phyloP scores from a whole-genome alignment of 768 basidiomycete genomes.

The Russula virescens region DNA sequence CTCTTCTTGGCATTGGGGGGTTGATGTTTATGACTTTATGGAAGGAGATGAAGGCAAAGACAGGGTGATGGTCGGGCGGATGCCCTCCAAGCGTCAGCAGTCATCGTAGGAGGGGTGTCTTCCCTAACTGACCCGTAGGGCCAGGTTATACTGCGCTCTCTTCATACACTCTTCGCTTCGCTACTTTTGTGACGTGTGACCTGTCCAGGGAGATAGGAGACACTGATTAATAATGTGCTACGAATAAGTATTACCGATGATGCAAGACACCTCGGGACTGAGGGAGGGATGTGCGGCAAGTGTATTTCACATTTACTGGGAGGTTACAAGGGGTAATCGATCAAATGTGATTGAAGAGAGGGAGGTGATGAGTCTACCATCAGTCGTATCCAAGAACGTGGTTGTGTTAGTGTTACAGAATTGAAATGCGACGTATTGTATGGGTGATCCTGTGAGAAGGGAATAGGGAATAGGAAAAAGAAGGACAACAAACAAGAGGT shows the following conservation, averaged over 20 bases:
- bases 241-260: background rate
- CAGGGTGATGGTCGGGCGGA: constrained; percentile 37
- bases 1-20: constrained; percentile 51
- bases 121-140: background rate
- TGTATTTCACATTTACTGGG: background rate
- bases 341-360: background rate
- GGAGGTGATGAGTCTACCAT: background rate
- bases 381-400: background rate
- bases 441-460: background rate
- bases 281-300: background rate
- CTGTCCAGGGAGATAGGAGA: too few relatives aligned
- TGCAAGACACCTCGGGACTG: background rate
- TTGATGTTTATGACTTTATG: constrained; percentile 51
- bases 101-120: background rate
- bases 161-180: too few relatives aligned
- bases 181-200: background rate
- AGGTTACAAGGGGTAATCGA: background rate
- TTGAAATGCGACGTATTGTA: background rate
- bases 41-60: constrained; percentile 61
- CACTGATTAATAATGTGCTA: too few relatives aligned
- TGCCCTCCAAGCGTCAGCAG: background rate
- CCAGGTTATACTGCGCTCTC: background rate
- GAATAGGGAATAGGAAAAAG: background rate
- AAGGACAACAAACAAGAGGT: background rate
- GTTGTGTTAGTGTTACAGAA: background rate